Percentiles rank a stretch among this genome's conserved stretches.
Conservation (phyloP, 2,329 filamentous ascomycete genomes). For the Ascochyta clinopodiicola region DNA sequence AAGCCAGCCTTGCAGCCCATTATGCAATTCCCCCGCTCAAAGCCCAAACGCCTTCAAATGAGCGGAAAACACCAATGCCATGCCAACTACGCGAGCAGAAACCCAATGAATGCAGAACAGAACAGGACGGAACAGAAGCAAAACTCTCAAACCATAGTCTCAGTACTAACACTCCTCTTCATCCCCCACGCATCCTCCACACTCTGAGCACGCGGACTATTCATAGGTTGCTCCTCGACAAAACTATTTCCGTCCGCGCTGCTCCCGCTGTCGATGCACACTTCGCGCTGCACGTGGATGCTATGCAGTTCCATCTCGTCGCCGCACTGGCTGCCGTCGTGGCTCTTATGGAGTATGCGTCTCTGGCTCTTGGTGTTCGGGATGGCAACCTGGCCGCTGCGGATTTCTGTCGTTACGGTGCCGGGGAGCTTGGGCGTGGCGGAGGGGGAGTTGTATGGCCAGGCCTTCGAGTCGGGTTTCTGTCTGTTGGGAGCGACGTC, state of each 20-base stretch:
- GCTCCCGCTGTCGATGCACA: not conserved
- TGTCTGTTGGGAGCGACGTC: not conserved
- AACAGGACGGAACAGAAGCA: not conserved
- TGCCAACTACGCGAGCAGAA: no score
- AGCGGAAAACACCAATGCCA: no score
- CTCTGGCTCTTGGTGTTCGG: not conserved
- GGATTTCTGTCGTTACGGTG: conserved; percentile 15
- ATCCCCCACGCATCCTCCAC: conserved; percentile 2
- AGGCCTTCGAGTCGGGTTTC: not conserved
- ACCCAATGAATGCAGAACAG: not conserved
- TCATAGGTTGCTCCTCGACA: not conserved
- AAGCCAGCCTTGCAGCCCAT: no score
- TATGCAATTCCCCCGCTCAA: no score
- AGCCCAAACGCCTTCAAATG: no score
- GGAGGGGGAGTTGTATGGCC: not conserved
- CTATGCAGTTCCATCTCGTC: conserved; percentile 27
- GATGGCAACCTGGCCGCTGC: not conserved
- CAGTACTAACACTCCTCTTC: conserved; percentile 8
- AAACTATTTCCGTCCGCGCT: not conserved
- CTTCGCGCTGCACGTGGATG: conserved; percentile 20
- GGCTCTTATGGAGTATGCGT: not conserved
- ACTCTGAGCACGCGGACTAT: conserved; percentile 2
- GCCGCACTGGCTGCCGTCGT: conserved; percentile 4
- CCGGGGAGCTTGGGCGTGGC: not conserved
- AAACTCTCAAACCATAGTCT: conserved; percentile 16